Percentiles rank a stretch among this genome's conserved stretches.
Evolutionary conservation across 768 basidiomycete genomes (phyloP).

Genomic region (Russula lepida): DNA sequence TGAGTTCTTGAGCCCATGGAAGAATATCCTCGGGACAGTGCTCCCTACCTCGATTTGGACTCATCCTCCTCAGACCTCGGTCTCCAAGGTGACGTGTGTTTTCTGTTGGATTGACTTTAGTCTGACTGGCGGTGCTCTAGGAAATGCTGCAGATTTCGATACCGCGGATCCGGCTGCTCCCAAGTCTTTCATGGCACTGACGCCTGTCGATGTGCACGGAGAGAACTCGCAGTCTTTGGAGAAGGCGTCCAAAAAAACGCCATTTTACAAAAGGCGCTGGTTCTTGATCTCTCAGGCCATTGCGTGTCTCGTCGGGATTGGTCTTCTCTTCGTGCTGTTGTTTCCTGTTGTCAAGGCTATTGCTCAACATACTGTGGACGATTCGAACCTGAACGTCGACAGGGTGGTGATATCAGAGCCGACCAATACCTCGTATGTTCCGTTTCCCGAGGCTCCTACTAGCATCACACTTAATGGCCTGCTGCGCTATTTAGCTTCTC

Average conservation of each 20-base stretch:
- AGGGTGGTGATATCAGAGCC: constrained; percentile 44
- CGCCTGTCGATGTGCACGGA: neutral
- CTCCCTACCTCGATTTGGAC: neutral
- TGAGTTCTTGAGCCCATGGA: neutral
- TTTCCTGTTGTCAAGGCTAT: constrained; percentile 64
- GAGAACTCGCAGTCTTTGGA: neutral
- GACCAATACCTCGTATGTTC: constrained; percentile 47
- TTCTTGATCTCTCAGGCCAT: constrained; percentile 55
- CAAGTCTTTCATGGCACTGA: neutral
- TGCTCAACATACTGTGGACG: constrained; percentile 54
- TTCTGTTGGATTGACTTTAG: neutral
- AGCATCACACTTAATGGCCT: neutral
- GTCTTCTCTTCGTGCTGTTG: constrained; percentile 55
- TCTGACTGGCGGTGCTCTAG: neutral
- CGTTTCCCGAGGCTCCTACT: neutral
- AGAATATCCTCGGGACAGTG: neutral
- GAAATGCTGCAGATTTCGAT: neutral
- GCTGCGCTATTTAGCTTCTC: constrained; percentile 36
- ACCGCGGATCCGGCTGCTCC: neutral
- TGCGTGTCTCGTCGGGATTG: constrained; percentile 45
- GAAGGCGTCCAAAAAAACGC: constrained; percentile 23
- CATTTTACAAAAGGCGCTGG: constrained; percentile 54
- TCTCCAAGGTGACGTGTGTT: neutral
- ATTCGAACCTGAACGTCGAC: constrained; percentile 45
- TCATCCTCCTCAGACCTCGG: neutral